Percentiles rank a stretch among this genome's conserved stretches.
These are phyloP conservation scores for Tuctoria greenei DNA, from an alignment of 176 grass and related monocot genomes.

Conservation along the genomic window DNA sequence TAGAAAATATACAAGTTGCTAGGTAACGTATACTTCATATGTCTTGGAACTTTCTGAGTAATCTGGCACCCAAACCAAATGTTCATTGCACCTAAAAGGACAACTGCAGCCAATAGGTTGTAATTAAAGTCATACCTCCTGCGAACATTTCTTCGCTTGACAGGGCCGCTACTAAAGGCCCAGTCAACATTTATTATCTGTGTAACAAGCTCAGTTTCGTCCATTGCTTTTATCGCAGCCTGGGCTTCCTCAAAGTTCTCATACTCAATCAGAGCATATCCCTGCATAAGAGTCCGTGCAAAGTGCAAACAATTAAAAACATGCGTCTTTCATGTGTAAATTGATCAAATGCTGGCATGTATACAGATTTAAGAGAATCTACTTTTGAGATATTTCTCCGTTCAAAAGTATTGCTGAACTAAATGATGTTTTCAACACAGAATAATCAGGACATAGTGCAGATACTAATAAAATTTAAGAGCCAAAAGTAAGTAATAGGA, in stretches of 20 bases:
- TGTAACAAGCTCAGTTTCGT: constrained; percentile 42
- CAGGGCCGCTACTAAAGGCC: constrained; percentile 49
- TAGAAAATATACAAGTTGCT: too few species aligned
- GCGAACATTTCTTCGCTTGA: constrained; percentile 36
- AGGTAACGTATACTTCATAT: too few species aligned
- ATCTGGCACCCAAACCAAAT: not conserved
- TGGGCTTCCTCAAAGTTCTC: constrained; percentile 43
- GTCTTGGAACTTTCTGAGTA: not conserved
- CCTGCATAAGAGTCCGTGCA: not conserved
- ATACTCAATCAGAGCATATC: constrained; percentile 51
- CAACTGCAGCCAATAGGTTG: not conserved
- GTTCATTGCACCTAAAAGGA: not conserved
- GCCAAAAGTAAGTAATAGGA: not conserved
- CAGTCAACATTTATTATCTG: constrained; percentile 50
- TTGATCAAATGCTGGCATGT: too few species aligned
- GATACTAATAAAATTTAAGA: not conserved
- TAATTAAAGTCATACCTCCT: constrained; percentile 26
- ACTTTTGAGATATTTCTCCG: not conserved
- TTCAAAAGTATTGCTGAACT: not conserved
- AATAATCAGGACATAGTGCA: not conserved
- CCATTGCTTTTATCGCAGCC: constrained; percentile 43
- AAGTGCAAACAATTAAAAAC: too few species aligned
- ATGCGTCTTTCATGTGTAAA: too few species aligned
- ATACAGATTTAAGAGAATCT: too few species aligned
- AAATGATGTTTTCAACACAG: not conserved